These are phyloP conservation scores for Fraxinus sp. DNA, from an alignment of 305 asterid genomes.

Conservation along the genomic window DNA sequence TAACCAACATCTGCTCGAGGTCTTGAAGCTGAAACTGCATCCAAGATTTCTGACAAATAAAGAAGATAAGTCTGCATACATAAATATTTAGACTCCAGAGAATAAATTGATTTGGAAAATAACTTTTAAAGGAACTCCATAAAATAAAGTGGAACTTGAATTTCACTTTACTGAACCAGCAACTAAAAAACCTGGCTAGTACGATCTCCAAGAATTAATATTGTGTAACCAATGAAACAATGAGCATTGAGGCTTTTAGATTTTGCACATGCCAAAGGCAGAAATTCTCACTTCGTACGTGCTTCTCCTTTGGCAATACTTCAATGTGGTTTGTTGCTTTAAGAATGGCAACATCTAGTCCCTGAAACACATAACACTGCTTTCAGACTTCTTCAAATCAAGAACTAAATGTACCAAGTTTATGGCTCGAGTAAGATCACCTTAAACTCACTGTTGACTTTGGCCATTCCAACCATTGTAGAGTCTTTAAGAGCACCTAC, in stretches of 20 bases:
- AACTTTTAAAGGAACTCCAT: background rate
- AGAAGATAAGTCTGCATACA: background rate
- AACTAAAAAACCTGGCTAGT: background rate
- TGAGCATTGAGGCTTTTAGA: background rate
- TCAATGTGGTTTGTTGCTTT: slow-evolving; percentile 84
- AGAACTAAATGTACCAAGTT: background rate
- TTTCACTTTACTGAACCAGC: background rate
- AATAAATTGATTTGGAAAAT: slow-evolving; percentile 7
- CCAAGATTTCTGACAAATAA: slow-evolving; percentile 52
- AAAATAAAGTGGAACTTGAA: slow-evolving; percentile 1
- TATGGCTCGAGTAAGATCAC: slow-evolving; percentile 31
- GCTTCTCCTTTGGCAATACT: slow-evolving; percentile 76
- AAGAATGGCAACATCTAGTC: slow-evolving; percentile 58
- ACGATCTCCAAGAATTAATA: background rate
- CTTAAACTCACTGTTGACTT: slow-evolving; percentile 76
- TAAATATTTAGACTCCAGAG: slow-evolving; percentile 5
- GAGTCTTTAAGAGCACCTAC: slow-evolving; percentile 71
- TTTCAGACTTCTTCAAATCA: slow-evolving; percentile 9
- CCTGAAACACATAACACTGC: slow-evolving; percentile 42
- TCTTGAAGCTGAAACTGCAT: slow-evolving; percentile 63
- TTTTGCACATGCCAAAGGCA: background rate
- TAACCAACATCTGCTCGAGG: slow-evolving; percentile 79
- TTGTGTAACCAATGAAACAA: background rate
- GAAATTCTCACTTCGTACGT: slow-evolving; percentile 50
- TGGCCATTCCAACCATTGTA: slow-evolving; percentile 73